Evolutionary conservation across 2,329 filamentous ascomycete species (phyloP).

Genomic region (Talaromyces sp.): DNA sequence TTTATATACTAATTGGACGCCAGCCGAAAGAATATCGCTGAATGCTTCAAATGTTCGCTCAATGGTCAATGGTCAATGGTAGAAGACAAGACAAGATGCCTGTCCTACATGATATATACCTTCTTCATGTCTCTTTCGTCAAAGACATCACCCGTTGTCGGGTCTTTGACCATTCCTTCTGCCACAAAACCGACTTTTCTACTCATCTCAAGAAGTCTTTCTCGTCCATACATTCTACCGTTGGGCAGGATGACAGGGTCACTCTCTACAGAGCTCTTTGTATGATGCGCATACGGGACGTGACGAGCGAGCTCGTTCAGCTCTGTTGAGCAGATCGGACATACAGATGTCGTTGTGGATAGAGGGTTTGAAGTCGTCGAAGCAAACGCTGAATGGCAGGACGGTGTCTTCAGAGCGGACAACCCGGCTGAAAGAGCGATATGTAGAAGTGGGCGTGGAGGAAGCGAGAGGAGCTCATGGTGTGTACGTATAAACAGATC

Average conservation of each 20-base stretch:
- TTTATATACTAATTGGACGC: neutral
- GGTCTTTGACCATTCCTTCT: slow-evolving; percentile 65
- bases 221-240: slow-evolving; percentile 73
- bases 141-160: slow-evolving; percentile 67
- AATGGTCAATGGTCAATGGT: neutral
- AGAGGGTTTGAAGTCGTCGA: slow-evolving; percentile 49
- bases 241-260: slow-evolving; percentile 86
- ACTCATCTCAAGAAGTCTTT: slow-evolving; percentile 68
- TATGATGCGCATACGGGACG: slow-evolving; percentile 92
- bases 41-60: neutral
- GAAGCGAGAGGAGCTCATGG: slow-evolving; percentile 77
- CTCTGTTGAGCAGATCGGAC: slow-evolving; percentile 93
- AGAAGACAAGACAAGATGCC: neutral
- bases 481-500: slow-evolving; percentile 78
- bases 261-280: slow-evolving; percentile 83
- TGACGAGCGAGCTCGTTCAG: slow-evolving; percentile 83
- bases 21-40: neutral
- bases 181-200: slow-evolving; percentile 64
- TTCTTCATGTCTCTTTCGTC: slow-evolving; percentile 63
- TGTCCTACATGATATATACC: slow-evolving; percentile 75
- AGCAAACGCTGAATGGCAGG: slow-evolving; percentile 69
- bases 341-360: slow-evolving; percentile 66
- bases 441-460: slow-evolving; percentile 76
- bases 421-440: slow-evolving; percentile 85
- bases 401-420: slow-evolving; percentile 90